Evolutionary conservation across 192 early-diverging fungal species (phyloP), one percentile per base, ranked within the genome.

Genomic region (Coemansia sp.): DNA sequence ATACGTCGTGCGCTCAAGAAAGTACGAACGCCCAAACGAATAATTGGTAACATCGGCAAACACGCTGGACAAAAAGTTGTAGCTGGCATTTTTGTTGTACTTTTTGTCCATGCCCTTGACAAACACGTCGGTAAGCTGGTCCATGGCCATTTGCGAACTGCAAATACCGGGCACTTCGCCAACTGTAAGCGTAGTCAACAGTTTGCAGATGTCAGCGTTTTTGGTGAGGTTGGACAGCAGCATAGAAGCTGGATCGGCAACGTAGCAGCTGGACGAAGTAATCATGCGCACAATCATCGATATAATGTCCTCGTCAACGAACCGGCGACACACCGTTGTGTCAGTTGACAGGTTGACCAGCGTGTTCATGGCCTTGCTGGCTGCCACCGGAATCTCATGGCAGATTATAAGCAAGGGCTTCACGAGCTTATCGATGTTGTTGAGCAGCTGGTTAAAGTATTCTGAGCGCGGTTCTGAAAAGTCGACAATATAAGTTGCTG

Each of bases 191-290:
- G 97, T 94, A 62, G 89, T 71, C 25, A 53, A 41, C 3, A 92
- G 76, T 73, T 94, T 92, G 6, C 92, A 88, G 11, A 93, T 56
- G 12, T 93, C 79, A 15, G 17, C 39, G 22, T 37, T 32, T 62
- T 95, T 94, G 48, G 93, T 87, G 63, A 95, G 80, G 75, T 98
- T 98, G 63, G 94, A 95, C 27, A 98, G 73, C n/a, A 97, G 83
- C 96, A 97, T 97, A 62, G 89, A 74, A 21, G 56, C 56, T 1
- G 92, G 77, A 75, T 96, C 94, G 6, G 92, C 88, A 11, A 93
- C 62, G 12, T 93, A 82, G 19, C 83, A 84, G 19, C 73, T 82
- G 1, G 92, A 86, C 38, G 86, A 82, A 47, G 88, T 84, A 48
- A 95, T 90, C 52, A 88, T 63, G 12, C 83, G 67, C 49, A 90